Conservation (phyloP, 2,329 filamentous ascomycete species). For the Tolypocladium cylindrosporum region DNA sequence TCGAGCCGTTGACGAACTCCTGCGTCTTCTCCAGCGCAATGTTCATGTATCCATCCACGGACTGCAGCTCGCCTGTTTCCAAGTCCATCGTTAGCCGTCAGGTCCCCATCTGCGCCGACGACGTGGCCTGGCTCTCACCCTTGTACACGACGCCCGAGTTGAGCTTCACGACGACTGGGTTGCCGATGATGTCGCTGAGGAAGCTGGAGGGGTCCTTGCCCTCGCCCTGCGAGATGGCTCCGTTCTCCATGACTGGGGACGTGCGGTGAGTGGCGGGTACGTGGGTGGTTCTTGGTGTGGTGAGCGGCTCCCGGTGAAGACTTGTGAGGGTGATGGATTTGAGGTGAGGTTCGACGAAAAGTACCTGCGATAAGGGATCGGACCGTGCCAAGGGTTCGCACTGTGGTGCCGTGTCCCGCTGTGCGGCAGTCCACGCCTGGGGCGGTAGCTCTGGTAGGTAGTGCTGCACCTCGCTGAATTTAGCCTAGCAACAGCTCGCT, state of each 20-base stretch:
- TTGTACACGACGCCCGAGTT: conserved; percentile 99
- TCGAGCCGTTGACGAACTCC: conserved; percentile 78
- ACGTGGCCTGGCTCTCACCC: conserved; percentile 41
- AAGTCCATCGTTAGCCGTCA: not conserved
- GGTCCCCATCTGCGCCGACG: not conserved
- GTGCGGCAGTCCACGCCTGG: not conserved
- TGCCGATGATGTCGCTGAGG: conserved; percentile 87
- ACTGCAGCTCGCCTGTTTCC: conserved; percentile 74
- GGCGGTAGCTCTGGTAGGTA: not conserved
- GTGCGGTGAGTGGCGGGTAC: not conserved
- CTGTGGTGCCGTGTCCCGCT: not conserved
- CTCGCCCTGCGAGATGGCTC: conserved; percentile 50
- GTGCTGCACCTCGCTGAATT: not conserved
- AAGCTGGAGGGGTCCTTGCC: conserved; percentile 91
- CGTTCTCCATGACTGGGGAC: conserved; percentile 59
- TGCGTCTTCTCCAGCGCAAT: conserved; percentile 94
- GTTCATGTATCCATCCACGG: conserved; percentile 99
- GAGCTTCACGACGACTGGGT: conserved; percentile 89
- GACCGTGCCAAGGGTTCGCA: not conserved
- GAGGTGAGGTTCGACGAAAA: not conserved
- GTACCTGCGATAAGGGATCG: not conserved
- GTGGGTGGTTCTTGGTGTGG: not conserved
- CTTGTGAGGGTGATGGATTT: not conserved
- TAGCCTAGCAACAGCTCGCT: not conserved
- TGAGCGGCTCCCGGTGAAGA: not conserved